Conservation (phyloP, 2,329 filamentous ascomycete genomes). For the Diaporthe australafricana region DNA sequence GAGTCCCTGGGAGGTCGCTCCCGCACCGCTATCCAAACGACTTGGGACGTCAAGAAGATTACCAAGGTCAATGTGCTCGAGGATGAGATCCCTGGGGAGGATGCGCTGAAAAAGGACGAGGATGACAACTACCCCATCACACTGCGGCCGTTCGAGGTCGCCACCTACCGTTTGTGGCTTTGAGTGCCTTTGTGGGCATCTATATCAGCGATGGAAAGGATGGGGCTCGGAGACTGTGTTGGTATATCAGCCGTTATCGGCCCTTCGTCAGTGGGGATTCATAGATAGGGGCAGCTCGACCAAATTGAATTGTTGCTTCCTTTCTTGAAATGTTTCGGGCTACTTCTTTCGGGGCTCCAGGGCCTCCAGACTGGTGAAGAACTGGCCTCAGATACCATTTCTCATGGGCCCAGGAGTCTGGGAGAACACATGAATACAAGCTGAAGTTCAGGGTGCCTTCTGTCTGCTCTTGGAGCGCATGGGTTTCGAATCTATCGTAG, state of each 20-base stretch:
- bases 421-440: too few species aligned
- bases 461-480: too few species aligned
- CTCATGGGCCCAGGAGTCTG: too few species aligned
- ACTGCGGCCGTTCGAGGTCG: slow-evolving; percentile 86
- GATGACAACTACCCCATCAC: slow-evolving; percentile 69
- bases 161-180: slow-evolving; percentile 76
- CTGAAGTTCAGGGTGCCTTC: too few species aligned
- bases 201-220: background rate
- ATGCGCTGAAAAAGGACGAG: slow-evolving; percentile 70
- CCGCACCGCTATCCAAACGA: slow-evolving; percentile 76
- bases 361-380: too few species aligned
- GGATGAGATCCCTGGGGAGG: slow-evolving; percentile 68
- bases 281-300: background rate
- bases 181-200: slow-evolving; percentile 43
- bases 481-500: too few species aligned
- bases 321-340: background rate
- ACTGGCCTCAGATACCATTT: too few species aligned
- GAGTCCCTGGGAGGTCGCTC: slow-evolving; percentile 88
- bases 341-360: too few species aligned
- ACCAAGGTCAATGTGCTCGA: slow-evolving; percentile 90
- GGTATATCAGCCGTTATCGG: background rate
- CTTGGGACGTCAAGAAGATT: slow-evolving; percentile 78
- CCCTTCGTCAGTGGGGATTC: background rate
- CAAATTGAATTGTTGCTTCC: slow-evolving; percentile 8
- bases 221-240: background rate